phyloP scores from a whole-genome alignment of 306 rosid species.

The Boehmeria nivea region DNA sequence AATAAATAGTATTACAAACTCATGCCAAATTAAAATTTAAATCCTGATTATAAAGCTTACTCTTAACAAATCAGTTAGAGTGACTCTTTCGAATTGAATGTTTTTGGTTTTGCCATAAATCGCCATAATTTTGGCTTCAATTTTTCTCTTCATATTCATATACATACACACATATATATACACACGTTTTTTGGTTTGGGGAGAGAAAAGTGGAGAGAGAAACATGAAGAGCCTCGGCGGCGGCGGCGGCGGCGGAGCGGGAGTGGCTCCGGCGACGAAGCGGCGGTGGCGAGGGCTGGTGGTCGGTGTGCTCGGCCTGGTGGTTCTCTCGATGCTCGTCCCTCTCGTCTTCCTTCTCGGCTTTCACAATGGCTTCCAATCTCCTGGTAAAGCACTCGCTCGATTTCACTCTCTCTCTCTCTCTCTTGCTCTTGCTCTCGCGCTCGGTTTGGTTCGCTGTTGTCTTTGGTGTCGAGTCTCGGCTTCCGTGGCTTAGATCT shows the following conservation, averaged over 20 bases:
- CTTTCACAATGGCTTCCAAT: slow-evolving; percentile 81
- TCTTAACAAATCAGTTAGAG: too few species aligned
- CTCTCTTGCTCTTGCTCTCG: too few species aligned
- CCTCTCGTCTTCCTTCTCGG: slow-evolving; percentile 94
- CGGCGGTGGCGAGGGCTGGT: slow-evolving; percentile 85
- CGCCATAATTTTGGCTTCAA: neutral
- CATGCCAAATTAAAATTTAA: too few species aligned
- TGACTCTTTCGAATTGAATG: too few species aligned
- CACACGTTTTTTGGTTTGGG: neutral
- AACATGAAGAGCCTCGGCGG: slow-evolving; percentile 66
- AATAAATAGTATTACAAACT: too few species aligned
- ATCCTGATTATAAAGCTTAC: too few species aligned
- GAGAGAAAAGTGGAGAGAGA: neutral
- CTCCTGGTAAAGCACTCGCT: slow-evolving; percentile 42
- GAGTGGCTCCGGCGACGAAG: slow-evolving; percentile 47
- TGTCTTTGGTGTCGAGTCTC: neutral
- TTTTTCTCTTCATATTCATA: neutral
- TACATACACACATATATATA: neutral
- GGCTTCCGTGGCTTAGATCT: slow-evolving; percentile 45
- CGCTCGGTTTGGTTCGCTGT: neutral
- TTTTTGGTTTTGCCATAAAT: too few species aligned
- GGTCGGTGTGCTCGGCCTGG: slow-evolving; percentile 82
- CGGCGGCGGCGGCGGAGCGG: slow-evolving; percentile 52
- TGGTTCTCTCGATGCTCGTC: slow-evolving; percentile 90
- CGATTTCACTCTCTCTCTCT: neutral